These are phyloP conservation scores for Neltuma alba DNA, from an alignment of 306 rosid genomes.

Conservation along the genomic window DNA sequence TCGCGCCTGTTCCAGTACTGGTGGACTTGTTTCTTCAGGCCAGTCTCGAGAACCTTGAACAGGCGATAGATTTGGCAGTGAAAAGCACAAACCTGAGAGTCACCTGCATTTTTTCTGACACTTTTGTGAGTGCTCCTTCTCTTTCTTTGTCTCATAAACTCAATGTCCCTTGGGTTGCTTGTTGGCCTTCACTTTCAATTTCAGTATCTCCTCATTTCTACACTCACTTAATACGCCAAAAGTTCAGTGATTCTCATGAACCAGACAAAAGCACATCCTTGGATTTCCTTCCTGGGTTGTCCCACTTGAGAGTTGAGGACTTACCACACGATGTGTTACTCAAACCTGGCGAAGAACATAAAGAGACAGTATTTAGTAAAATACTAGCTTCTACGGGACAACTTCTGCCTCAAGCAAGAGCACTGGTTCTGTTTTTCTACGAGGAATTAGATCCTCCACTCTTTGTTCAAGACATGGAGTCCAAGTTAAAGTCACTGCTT, in stretches of 20 bases:
- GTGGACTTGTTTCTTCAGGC: constrained; percentile 33
- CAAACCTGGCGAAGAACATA: neutral
- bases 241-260: neutral
- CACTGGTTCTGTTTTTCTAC: constrained; percentile 27
- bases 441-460: constrained; percentile 21
- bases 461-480: constrained; percentile 29
- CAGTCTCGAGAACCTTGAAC: constrained; percentile 28
- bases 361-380: constrained; percentile 23
- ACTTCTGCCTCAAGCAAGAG: constrained; percentile 37
- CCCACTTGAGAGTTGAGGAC: constrained; percentile 28
- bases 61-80: constrained; percentile 28
- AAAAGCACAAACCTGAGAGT: constrained; percentile 25
- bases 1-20: neutral
- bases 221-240: constrained; percentile 29
- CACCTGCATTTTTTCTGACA: constrained; percentile 39
- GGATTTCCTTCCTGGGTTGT: constrained; percentile 46
- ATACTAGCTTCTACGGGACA: constrained; percentile 6
- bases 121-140: constrained; percentile 30
- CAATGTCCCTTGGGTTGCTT: constrained; percentile 44
- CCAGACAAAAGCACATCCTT: constrained; percentile 12
- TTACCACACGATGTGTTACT: constrained; percentile 25
- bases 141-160: constrained; percentile 30
- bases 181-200: constrained; percentile 35
- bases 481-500: constrained; percentile 35
- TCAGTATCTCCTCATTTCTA: constrained; percentile 34